phyloP scores from a whole-genome alignment of 2,329 filamentous ascomycete genomes.

The Fusarium sp. region DNA sequence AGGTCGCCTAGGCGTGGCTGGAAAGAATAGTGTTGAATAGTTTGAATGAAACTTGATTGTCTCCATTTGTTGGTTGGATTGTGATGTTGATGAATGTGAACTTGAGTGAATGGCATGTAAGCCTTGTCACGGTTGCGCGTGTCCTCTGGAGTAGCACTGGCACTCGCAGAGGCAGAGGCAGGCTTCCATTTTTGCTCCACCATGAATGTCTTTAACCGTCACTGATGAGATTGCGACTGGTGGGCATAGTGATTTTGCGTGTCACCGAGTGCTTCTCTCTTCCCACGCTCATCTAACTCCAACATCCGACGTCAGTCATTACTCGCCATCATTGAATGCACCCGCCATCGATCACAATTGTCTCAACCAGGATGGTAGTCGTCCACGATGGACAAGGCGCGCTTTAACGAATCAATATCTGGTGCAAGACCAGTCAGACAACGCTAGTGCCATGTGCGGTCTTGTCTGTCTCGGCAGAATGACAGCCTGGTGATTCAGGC shows the following conservation, averaged over 20 bases:
- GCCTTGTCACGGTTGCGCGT: neutral
- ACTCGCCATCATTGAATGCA: neutral
- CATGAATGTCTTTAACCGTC: neutral
- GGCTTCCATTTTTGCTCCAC: neutral
- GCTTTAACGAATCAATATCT: neutral
- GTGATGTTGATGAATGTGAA: neutral
- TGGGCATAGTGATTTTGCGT: neutral
- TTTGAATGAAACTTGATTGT: slow-evolving; percentile 38
- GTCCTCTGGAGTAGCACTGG: neutral
- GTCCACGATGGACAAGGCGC: neutral
- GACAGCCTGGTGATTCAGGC: neutral
- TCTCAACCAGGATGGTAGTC: neutral
- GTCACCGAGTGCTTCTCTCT: neutral
- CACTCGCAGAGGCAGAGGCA: neutral
- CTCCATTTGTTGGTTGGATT: slow-evolving; percentile 5
- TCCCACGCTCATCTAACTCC: neutral
- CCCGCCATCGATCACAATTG: neutral
- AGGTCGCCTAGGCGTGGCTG: slow-evolving; percentile 31
- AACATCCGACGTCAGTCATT: neutral
- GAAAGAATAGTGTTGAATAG: slow-evolving; percentile 27
- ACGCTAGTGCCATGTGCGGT: neutral
- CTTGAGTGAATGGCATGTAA: neutral
- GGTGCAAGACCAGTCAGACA: neutral
- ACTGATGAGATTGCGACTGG: neutral
- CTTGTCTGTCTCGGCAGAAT: neutral